Conservation (phyloP, 2,329 filamentous ascomycete species). For the Pseudomassariella vexata region DNA sequence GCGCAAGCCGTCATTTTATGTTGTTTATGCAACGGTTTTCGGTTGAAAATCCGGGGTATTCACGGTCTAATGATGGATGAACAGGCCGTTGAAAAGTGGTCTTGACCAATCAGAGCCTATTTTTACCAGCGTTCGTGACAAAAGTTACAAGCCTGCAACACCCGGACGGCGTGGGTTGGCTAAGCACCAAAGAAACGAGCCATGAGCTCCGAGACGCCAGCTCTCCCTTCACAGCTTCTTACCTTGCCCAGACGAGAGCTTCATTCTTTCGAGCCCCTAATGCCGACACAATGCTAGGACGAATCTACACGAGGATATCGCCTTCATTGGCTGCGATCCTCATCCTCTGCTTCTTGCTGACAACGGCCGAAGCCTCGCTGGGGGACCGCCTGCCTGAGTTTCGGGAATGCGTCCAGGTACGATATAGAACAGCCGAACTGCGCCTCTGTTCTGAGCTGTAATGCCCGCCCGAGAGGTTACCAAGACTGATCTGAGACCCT, state of each 20-base stretch:
- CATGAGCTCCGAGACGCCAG: neutral
- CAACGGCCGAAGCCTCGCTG: constrained; percentile 59
- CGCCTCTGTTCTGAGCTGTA: too few species aligned
- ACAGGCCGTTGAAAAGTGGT: too few species aligned
- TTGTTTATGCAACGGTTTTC: too few species aligned
- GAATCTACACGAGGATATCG: constrained; percentile 4
- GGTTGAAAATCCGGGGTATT: too few species aligned
- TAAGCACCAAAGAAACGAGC: constrained; percentile 1
- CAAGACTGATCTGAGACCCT: neutral
- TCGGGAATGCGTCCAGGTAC: constrained; percentile 75
- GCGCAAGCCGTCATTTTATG: too few species aligned
- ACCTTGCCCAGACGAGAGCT: neutral
- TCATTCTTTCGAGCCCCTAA: neutral
- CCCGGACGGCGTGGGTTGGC: neutral
- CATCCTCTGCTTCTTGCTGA: constrained; percentile 24
- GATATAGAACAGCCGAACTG: too few species aligned
- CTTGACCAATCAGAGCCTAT: too few species aligned
- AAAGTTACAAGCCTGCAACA: too few species aligned
- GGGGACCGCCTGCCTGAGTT: constrained; percentile 89
- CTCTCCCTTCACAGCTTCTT: neutral
- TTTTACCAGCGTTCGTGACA: too few species aligned
- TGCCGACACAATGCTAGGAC: constrained; percentile 7
- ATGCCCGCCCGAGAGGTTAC: too few species aligned
- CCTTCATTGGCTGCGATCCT: constrained; percentile 7
- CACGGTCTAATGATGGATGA: too few species aligned